Evolutionary conservation across 2,329 filamentous ascomycete species (phyloP).

Genomic region (Trichoderma sp.): DNA sequence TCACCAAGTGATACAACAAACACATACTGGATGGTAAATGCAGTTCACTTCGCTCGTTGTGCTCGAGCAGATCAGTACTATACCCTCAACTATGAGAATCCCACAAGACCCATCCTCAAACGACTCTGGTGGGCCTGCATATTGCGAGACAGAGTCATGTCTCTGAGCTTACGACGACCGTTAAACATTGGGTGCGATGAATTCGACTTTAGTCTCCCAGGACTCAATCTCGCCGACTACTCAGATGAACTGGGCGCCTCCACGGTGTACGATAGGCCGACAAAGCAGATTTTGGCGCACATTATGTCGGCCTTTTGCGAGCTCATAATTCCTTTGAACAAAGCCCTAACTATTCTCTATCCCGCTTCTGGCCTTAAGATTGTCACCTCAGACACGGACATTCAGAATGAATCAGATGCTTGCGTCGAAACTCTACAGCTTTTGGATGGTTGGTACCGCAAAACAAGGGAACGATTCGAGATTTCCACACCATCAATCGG

Average conservation of each 20-base stretch:
- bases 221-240: neutral
- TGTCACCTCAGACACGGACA: neutral
- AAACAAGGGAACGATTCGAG: slow-evolving; percentile 9
- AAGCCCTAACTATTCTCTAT: slow-evolving; percentile 1
- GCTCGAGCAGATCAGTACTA: slow-evolving; percentile 13
- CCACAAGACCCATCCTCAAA: neutral
- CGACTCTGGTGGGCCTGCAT: slow-evolving; percentile 16
- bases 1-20: slow-evolving; percentile 6
- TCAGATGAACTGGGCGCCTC: slow-evolving; percentile 3
- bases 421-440: neutral
- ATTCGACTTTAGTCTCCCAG: slow-evolving; percentile 5
- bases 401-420: neutral
- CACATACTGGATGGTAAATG: slow-evolving; percentile 15
- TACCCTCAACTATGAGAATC: neutral
- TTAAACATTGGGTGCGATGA: slow-evolving; percentile 5
- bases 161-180: slow-evolving; percentile 10
- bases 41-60: slow-evolving; percentile 6
- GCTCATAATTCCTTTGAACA: slow-evolving; percentile 6
- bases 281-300: slow-evolving; percentile 11
- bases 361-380: neutral
- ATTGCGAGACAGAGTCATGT: slow-evolving; percentile 11
- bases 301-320: slow-evolving; percentile 8
- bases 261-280: slow-evolving; percentile 9
- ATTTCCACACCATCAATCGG: neutral
- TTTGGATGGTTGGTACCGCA: slow-evolving; percentile 6